Conservation (phyloP, 2,329 filamentous ascomycete species). For the Periconia digitata region DNA sequence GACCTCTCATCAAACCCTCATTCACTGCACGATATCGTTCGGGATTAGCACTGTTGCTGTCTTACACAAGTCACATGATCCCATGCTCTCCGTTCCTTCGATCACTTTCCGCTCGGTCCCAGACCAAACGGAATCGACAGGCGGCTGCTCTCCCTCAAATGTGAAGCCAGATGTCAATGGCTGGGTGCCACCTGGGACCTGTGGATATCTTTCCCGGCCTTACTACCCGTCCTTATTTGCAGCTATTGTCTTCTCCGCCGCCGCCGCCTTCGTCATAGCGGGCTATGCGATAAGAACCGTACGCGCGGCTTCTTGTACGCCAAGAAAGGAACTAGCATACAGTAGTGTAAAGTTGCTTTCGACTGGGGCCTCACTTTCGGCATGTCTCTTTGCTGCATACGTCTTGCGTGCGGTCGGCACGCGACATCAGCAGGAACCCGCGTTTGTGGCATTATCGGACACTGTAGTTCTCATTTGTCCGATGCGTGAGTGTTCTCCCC, state of each 20-base stretch:
- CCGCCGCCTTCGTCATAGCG: neutral
- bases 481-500: conserved; percentile 4
- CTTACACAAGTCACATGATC: neutral
- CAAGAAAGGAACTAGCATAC: neutral
- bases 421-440: conserved; percentile 4
- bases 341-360: neutral
- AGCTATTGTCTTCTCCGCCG: conserved; percentile 1
- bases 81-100: neutral
- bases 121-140: neutral
- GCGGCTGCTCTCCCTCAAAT: neutral
- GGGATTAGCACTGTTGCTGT: too few relatives aligned
- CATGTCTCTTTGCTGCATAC: conserved; percentile 4
- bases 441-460: conserved; percentile 5
- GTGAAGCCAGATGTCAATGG: conserved; percentile 9
- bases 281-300: neutral
- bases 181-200: conserved; percentile 9
- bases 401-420: conserved; percentile 7
- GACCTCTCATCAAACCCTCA: too few relatives aligned
- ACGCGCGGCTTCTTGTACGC: neutral
- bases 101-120: neutral
- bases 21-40: too few relatives aligned
- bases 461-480: conserved; percentile 5
- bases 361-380: conserved; percentile 1
- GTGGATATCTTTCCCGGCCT: conserved; percentile 8
- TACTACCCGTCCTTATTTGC: conserved; percentile 10